These are phyloP conservation scores for Fusarium sp. DNA, from an alignment of 2,329 filamentous ascomycete species.

Conservation along the genomic window DNA sequence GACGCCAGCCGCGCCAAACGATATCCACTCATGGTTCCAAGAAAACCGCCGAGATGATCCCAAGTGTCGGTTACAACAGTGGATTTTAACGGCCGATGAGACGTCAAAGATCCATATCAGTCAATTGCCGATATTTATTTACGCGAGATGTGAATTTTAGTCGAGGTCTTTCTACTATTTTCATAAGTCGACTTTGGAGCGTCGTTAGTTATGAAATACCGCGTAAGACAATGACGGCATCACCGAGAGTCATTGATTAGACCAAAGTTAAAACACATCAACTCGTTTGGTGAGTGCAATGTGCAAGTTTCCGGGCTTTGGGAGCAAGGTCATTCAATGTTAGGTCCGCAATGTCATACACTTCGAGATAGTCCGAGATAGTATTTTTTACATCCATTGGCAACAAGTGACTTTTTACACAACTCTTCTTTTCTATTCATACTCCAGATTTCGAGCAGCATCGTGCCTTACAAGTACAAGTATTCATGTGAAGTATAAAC, in stretches of 20 bases:
- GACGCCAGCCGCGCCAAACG: constrained; percentile 28
- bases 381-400: neutral
- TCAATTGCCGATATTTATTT: neutral
- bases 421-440: neutral
- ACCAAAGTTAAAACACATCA: neutral
- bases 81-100: neutral
- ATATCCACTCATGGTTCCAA: constrained; percentile 28
- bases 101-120: neutral
- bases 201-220: neutral
- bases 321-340: neutral
- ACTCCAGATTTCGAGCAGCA: neutral
- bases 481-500: neutral
- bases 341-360: neutral
- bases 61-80: neutral
- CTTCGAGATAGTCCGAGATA: neutral
- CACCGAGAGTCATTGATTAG: neutral
- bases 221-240: neutral
- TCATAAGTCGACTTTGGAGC: neutral
- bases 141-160: neutral
- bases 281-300: neutral
- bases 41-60: constrained; percentile 19
- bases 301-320: neutral
- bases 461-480: neutral
- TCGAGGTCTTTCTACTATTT: neutral
- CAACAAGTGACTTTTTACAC: too few species aligned